Evolutionary conservation across 2,329 filamentous ascomycete species (phyloP).

Genomic region (Blumeriella jaapii): DNA sequence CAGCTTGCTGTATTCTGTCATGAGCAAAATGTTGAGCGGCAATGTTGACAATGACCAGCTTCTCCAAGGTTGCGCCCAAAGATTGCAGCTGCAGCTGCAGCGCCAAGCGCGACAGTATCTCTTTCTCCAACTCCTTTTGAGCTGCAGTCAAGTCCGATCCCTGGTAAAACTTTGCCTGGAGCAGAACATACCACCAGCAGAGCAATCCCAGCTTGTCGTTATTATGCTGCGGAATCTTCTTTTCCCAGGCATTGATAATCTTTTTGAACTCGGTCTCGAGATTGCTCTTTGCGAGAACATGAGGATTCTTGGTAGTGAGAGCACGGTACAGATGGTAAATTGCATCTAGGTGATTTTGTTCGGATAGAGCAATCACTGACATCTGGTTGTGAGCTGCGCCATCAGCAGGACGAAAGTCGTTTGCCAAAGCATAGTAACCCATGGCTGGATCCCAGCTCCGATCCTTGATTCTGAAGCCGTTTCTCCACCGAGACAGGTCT

Average conservation of each 20-base stretch:
- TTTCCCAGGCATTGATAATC: slow-evolving; percentile 44
- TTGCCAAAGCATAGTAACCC: slow-evolving; percentile 75
- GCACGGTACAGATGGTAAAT: slow-evolving; percentile 87
- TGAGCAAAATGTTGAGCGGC: slow-evolving; percentile 67
- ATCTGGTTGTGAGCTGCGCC: slow-evolving; percentile 84
- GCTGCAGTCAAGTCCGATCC: slow-evolving; percentile 57
- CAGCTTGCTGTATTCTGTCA: slow-evolving; percentile 34
- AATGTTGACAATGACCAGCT: slow-evolving; percentile 77
- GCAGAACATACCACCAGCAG: slow-evolving; percentile 69
- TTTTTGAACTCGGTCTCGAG: slow-evolving; percentile 70
- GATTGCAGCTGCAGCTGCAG: slow-evolving; percentile 59
- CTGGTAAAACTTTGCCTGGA: slow-evolving; percentile 76
- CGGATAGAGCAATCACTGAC: slow-evolving; percentile 70
- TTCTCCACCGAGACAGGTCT: slow-evolving; percentile 79
- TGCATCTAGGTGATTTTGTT: slow-evolving; percentile 69
- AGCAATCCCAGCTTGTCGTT: slow-evolving; percentile 41
- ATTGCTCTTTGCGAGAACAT: slow-evolving; percentile 64
- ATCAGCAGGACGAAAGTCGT: slow-evolving; percentile 64
- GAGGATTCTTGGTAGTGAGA: slow-evolving; percentile 60
- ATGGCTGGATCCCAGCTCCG: slow-evolving; percentile 70
- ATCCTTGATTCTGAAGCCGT: slow-evolving; percentile 56
- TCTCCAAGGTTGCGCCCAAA: slow-evolving; percentile 55
- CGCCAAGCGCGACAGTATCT: slow-evolving; percentile 69
- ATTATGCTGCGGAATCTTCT: slow-evolving; percentile 22
- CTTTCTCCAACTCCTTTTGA: slow-evolving; percentile 72